Evolutionary conservation across 2,329 filamentous ascomycete species (phyloP), one percentile per base, ranked within the genome.

Genomic region (Cladosporium colombiae): DNA sequence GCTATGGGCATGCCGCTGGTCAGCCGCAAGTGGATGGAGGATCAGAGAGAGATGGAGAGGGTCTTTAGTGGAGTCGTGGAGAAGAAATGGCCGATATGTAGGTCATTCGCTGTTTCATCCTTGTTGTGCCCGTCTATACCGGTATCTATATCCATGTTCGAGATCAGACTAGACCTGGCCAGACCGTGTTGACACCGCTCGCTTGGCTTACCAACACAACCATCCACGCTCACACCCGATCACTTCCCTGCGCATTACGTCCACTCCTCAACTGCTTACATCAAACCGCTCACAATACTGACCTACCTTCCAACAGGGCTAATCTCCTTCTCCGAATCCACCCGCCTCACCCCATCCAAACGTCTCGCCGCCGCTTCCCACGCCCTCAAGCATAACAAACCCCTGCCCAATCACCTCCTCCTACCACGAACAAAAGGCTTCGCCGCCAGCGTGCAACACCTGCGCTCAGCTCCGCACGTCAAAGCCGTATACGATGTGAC

Each of bases 1-100:
- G 86, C 83, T 3, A 86, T 88, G 81, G 85, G 86, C 2, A 88
- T 89, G 85, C 86, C 86, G 7, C 80, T 89, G 76, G 85, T 88
- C 25, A 86, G 81, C 71, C 78, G 86, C 62, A 83, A 85, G 63
- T 89, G 87, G 86, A 80, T 82, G 70, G 79, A 79, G 66, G 86
- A 89, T 73, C 80, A 81, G 71, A 75, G 74, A 18, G 86, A 88
- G 75, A 79, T 89, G 69, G 81, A 85, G 59, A 79, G 82, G 29
- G 83, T 88, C 13, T 89, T 89, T 71, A 71, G 78, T 7, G 84
- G 85, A 21, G 83, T 88, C 56, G 80, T 83, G 14, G 73, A 79
- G 57, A 79, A 78, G 65, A 79, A 79, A 58, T 86, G 84, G 81
- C 86, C 86, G 14, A 86, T 83, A 31, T 89, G 85, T 88, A 78